A percentile compares a stretch with the other conserved stretches of the same genome.
phyloP scores from a whole-genome alignment of 768 basidiomycete species.

The Termitomyces sp. region DNA sequence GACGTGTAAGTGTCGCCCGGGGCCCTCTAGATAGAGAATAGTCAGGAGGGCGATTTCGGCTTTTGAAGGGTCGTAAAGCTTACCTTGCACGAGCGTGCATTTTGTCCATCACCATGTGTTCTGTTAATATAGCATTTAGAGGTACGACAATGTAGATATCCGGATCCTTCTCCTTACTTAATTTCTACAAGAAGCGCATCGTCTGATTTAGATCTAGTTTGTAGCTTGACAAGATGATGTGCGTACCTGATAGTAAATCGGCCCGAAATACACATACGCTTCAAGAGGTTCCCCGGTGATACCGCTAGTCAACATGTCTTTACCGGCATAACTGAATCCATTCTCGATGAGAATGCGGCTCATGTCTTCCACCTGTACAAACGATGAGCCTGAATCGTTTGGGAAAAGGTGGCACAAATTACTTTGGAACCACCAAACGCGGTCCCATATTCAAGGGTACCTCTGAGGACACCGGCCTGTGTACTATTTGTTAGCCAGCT shows the following conservation, averaged over 20 bases:
- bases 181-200: constrained; percentile 55
- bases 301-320: constrained; percentile 97
- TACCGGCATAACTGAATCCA: constrained; percentile 97
- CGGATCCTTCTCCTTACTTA: constrained; percentile 55
- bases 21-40: constrained; percentile 59
- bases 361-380: constrained; percentile 88
- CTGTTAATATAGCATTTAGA: constrained; percentile 26
- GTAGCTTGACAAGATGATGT: neutral
- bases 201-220: constrained; percentile 5
- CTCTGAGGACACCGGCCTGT: constrained; percentile 85
- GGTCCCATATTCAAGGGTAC: constrained; percentile 89
- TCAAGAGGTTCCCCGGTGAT: constrained; percentile 97
- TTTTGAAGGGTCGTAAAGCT: constrained; percentile 8
- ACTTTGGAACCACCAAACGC: constrained; percentile 99
- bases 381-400: constrained; percentile 3
- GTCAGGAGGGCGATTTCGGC: constrained; percentile 6
- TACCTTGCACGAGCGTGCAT: constrained; percentile 98
- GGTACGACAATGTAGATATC: constrained; percentile 6
- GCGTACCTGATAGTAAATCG: constrained; percentile 92
- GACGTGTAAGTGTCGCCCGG: constrained; percentile 91
- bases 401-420: neutral
- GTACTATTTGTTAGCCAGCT: neutral
- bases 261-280: constrained; percentile 97
- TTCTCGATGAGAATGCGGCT: constrained; percentile 90
- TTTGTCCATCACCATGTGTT: constrained; percentile 99